Base-by-base conservation (phyloP, 1,284 basidiomycete genomes). In the Tranzscheliella williamsii region DNA sequence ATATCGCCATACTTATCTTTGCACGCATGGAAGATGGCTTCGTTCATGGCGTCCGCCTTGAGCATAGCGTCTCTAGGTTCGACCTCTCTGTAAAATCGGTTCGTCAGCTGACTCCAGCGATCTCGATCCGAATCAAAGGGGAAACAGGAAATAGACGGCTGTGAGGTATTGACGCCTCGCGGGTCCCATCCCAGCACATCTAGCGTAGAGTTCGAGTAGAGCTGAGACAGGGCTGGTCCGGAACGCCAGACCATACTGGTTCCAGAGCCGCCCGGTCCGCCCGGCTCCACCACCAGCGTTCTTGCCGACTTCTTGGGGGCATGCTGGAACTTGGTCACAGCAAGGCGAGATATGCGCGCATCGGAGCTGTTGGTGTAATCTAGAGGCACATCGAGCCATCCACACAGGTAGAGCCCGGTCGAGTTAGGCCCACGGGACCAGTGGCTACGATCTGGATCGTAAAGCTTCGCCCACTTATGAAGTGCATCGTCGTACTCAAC, bases 101-200 rank as follows among this genome's bases (percentile, higher is more conserved):
- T 17, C 0, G 57, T 44, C 26, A 42, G 32, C 20, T 42, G 30
- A 12, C 24, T 27, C 37, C 41, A 65, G 2, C 63, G 63, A 29
- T 66, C 63, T n/a, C 63, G 55, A 24, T 62, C 51, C 7, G 57
- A 56, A 34, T 66, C 49, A 38, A 43, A 48, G 6, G 51, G 52
- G 39, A 49, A 61, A 18, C 63, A 66, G 6, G 41, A 48, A 21
- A 51, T 46, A 8, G 45, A 46, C n/a, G 56, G 62, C 21, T 34
- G 47, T 24, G 38, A 40, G 11, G 42, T 44, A 16, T 55, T 60
- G 38, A 61, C 63, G 1, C 63, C 62, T 1, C 63, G 32, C 1
- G 63, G 63, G 35, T 66, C 63, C 43, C 52, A 66, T 0, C 63
- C 63, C 0, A 66, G 38, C 4, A 66, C 49, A 22, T 66, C 63